Evolutionary conservation across 768 basidiomycete species (phyloP).

Genomic region (Boletus barrowsii): DNA sequence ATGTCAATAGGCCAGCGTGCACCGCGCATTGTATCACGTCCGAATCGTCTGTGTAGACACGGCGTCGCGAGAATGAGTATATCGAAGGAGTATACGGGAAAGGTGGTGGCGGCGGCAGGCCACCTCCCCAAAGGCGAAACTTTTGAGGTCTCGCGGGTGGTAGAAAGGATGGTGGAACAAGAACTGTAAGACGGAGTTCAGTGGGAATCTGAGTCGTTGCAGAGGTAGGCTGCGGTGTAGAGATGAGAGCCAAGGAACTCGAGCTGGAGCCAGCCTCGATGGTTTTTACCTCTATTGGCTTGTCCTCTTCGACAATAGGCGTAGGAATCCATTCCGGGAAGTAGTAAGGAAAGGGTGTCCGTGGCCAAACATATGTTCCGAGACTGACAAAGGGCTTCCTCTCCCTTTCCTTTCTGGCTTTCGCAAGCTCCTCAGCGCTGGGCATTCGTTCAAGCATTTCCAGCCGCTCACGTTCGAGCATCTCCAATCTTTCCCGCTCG

Average conservation of each 20-base stretch:
- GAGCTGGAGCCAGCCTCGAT: constrained; percentile 26
- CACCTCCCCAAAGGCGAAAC: constrained; percentile 72
- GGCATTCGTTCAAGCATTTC: constrained; percentile 33
- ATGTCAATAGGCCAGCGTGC: constrained; percentile 55
- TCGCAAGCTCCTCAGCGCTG: constrained; percentile 32
- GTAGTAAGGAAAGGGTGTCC: constrained; percentile 33
- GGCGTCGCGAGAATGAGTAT: constrained; percentile 36
- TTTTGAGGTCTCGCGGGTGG: constrained; percentile 51
- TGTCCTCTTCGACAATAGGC: constrained; percentile 25
- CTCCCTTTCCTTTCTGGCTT: constrained; percentile 28
- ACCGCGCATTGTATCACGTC: constrained; percentile 67
- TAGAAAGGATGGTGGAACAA: constrained; percentile 58
- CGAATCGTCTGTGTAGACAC: constrained; percentile 77
- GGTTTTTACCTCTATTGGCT: constrained; percentile 16
- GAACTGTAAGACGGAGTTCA: constrained; percentile 43
- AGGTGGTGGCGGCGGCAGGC: constrained; percentile 42
- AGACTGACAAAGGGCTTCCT: constrained; percentile 29
- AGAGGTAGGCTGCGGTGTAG: constrained; percentile 6
- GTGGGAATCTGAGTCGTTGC: constrained; percentile 21
- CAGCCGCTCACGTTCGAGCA: constrained; percentile 30
- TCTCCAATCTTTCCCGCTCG: constrained; percentile 29
- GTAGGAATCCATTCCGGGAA: constrained; percentile 34
- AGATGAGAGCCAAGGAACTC: constrained; percentile 24
- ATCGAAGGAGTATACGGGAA: constrained; percentile 26
- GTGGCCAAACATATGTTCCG: constrained; percentile 30